Conservation (phyloP, 148 eudicot species). For the Beta vulgaris region DNA sequence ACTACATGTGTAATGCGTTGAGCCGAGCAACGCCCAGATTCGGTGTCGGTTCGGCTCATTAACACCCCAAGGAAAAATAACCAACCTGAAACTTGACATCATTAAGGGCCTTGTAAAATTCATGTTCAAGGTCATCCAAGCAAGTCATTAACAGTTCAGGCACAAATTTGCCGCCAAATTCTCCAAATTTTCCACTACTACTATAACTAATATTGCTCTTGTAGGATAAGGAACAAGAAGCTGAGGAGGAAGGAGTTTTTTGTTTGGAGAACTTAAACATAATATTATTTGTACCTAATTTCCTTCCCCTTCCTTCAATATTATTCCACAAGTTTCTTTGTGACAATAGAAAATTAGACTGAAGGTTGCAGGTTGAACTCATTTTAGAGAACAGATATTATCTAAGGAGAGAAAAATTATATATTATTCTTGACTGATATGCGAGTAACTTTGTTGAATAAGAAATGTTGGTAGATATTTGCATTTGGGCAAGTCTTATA, state of each 20-base stretch:
- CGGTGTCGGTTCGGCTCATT: no score
- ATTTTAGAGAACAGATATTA: slow-evolving; percentile 9
- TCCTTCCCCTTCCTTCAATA: neutral
- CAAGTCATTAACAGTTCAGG: slow-evolving; percentile 55
- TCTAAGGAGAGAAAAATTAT: no score
- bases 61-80: no score
- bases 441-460: no score
- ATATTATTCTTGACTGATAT: no score
- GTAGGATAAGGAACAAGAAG: neutral
- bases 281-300: neutral
- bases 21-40: no score
- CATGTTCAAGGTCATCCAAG: slow-evolving; percentile 49
- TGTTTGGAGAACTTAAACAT: neutral
- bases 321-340: neutral
- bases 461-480: no score
- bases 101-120: slow-evolving; percentile 38
- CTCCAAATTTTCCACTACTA: slow-evolving; percentile 55
- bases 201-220: neutral
- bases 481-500: no score
- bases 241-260: neutral
- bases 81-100: slow-evolving; percentile 64
- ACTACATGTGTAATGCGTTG: no score
- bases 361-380: neutral
- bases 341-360: neutral
- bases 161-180: slow-evolving; percentile 66